Conservation (phyloP, 768 basidiomycete genomes). For the Xerocomus spinulosus region DNA sequence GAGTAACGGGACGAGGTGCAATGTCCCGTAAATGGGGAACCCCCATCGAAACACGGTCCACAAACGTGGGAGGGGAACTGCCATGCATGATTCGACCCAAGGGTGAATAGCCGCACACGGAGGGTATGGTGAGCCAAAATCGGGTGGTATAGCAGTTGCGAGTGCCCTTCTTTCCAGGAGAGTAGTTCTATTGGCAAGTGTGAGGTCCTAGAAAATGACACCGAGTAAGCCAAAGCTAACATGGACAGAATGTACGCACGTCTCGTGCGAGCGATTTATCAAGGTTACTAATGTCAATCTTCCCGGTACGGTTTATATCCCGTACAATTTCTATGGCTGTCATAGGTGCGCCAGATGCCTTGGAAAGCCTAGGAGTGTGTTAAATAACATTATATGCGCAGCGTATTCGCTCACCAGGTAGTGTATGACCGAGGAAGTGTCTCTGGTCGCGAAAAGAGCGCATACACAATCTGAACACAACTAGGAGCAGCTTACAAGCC, state of each 20-base stretch:
- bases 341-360: slow-evolving; percentile 59
- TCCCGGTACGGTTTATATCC: slow-evolving; percentile 53
- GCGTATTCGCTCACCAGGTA: slow-evolving; percentile 49
- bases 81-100: slow-evolving; percentile 47
- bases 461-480: slow-evolving; percentile 84
- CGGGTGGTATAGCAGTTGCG: slow-evolving; percentile 27
- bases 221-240: not conserved
- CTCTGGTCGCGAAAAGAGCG: slow-evolving; percentile 71
- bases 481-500: slow-evolving; percentile 31
- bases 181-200: slow-evolving; percentile 44
- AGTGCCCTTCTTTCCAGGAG: slow-evolving; percentile 44
- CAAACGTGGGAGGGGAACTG: slow-evolving; percentile 54
- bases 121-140: slow-evolving; percentile 49
- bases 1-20: slow-evolving; percentile 85
- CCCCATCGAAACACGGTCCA: slow-evolving; percentile 81
- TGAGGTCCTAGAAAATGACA: slow-evolving; percentile 45
- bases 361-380: slow-evolving; percentile 56
- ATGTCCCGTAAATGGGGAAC: slow-evolving; percentile 77
- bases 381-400: not conserved
- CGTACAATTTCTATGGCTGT: slow-evolving; percentile 59
- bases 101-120: slow-evolving; percentile 82
- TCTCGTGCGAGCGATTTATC: slow-evolving; percentile 47
- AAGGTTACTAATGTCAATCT: slow-evolving; percentile 52
- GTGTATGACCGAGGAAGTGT: slow-evolving; percentile 78
- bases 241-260: slow-evolving; percentile 32